Base-by-base conservation (phyloP, 371 early-diverging fungal genomes). In the Encephalitozoon hellem region DNA sequence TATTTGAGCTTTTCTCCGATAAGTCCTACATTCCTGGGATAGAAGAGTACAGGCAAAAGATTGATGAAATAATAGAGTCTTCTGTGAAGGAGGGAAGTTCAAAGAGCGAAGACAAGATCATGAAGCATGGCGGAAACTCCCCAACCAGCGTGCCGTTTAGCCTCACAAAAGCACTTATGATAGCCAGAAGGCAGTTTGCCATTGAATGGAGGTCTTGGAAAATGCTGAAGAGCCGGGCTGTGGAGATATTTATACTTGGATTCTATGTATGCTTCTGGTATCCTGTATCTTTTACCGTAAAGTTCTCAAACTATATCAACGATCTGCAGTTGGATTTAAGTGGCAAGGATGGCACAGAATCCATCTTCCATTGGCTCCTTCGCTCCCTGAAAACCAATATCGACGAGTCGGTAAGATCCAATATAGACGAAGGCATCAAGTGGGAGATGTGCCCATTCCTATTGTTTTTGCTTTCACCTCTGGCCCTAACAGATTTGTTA, bases 1-100 rank as follows among this genome's bases (percentile, higher is more conserved):
- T 92, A 67, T 89, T 91, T 18, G 89, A 90, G n/a, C 67, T 89
- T 21, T 89, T 88, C 43, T 83, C 84, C 4, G 51, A 43, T 15
- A 18, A 42, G 6, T 49, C 67, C 3, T 18, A 4, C 12, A 11
- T 49, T 43, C 45, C 67, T 67, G 67, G 42, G n/a, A 39, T 67
- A 2, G 49, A 21, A 11, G 47, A 67, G 12, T 39, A 42, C 21
- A 41, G n/a, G 25, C 28, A 23, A 25, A 43, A 0, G 9, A 30
- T 67, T 9, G 15, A 67, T 4, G 23, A 67, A n/a, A 67, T 67
- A 9, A 41, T 23, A 45, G 41, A 67, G 49, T 28, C 67, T 18
- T 32, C 34, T 1, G 32, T 11, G 0, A 15, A 25, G 34, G 38
- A 28, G 34, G 59, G 59, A 59, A 12, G 15, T 4, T 30, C 15